Evolutionary conservation across 805 yeast genomes (phyloP), one percentile per base, ranked within the genome.

Genomic region (Candida stauntonica): DNA sequence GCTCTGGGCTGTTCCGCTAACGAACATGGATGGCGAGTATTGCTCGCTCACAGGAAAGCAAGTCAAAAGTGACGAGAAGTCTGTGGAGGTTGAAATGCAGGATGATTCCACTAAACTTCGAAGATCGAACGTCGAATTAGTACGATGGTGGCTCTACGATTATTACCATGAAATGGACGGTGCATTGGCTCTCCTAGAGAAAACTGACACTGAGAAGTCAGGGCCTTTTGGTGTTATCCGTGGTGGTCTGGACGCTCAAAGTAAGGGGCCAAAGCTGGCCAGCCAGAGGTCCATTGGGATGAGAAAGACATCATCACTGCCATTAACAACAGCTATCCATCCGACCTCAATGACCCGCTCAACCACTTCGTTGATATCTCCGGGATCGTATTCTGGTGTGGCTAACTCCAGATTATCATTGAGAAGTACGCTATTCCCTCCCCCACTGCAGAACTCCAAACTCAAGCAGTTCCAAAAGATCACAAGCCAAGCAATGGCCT

Each of bases 121-220:
- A 52, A 62, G 95, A 55, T 65, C 93, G 43, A 71, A 75, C 33
- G 73, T 86, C 12, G 88, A 75, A 2, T 76, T 82, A 4, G 49
- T 52, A 8, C 32, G 35, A 26, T 55, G 59, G 59, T 40, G 45
- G 44, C 27, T 52, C 7, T 54, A 54, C 29, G 47, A 47, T 27
- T 72, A 73, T 17, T 86, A 88, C 55, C 82, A 82, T 19, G 93
- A 86, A 12, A 76, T 88, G 72, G 95, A 88, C 59, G 63, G 63
- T 24, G 86, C 82, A 46, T 61, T 85, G 35, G 66, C 71, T 4
- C 52, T 62, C 3, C 58, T 86, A 20, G 51, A 49, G n/a, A 34
- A 26, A 18, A 28, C 33, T 7, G 17, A 12, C 3, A 24, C 14
- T 6, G 36, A 27, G n/a, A 11, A 18, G 2, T 38, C 33, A 14